phyloP scores from a whole-genome alignment of 495 filamentous ascomycete species.

The Rhizodiscina lignyota region DNA sequence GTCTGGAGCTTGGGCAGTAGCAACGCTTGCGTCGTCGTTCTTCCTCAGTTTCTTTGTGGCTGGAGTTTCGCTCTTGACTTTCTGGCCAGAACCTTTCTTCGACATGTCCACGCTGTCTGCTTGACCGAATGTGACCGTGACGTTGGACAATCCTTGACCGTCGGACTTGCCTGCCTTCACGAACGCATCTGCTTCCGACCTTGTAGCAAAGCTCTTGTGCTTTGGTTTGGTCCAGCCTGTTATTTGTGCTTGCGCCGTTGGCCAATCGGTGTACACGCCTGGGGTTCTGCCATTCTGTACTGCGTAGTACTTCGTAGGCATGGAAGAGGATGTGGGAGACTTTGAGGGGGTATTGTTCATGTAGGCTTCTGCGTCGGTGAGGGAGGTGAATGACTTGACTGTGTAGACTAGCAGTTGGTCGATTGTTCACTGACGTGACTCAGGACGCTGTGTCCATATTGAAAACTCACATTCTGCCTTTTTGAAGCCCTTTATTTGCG shows the following conservation, averaged over 20 bases:
- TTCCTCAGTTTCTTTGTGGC: conserved; percentile 23
- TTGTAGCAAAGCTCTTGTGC: conserved; percentile 63
- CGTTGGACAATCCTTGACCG: conserved; percentile 1
- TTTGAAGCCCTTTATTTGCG: conserved; percentile 71
- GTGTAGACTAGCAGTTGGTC: too few relatives aligned
- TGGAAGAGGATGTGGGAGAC: conserved; percentile 16
- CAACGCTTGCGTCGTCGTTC: conserved; percentile 7
- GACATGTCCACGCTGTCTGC: too few relatives aligned
- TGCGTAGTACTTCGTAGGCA: conserved; percentile 53
- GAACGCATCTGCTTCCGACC: conserved; percentile 62
- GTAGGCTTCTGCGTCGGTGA: conserved; percentile 64
- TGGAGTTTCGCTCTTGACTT: conserved; percentile 8
- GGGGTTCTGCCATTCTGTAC: conserved; percentile 69
- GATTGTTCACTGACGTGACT: too few relatives aligned
- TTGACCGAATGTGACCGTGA: background rate
- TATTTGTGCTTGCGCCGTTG: conserved; percentile 59
- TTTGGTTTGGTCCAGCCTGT: conserved; percentile 61
- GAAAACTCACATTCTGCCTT: conserved; percentile 58
- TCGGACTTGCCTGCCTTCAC: conserved; percentile 29
- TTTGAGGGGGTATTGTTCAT: conserved; percentile 42
- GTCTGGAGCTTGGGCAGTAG: conserved; percentile 26
- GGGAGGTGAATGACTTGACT: conserved; percentile 74
- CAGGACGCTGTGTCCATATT: background rate
- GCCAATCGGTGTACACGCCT: conserved; percentile 82
- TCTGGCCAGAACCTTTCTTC: too few relatives aligned